Evolutionary conservation across 495 filamentous ascomycete species (phyloP), one percentile per base, ranked within the genome.

Genomic region (Poronia punctata): DNA sequence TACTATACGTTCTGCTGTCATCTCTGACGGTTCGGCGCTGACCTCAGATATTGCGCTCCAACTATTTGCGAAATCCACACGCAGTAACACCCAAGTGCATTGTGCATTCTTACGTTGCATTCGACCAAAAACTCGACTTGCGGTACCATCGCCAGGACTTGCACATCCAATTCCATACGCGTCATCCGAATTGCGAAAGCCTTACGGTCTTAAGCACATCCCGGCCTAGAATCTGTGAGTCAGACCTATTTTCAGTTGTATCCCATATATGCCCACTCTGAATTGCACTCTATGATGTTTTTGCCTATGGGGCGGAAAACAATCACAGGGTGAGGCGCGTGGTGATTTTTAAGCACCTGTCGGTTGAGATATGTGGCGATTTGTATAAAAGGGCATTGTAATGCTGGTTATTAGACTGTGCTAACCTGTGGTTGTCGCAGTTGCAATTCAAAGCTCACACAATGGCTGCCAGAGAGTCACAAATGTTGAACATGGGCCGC

Each of bases 401-500:
- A n/a, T n/a, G n/a, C n/a, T n/a, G n/a, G n/a, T n/a, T n/a, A n/a
- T n/a, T n/a, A n/a, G n/a, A n/a, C n/a, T n/a, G n/a, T n/a, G n/a
- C n/a, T n/a, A n/a, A n/a, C n/a, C n/a, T n/a, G n/a, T n/a, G 36
- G 9, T 23, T 18, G 11, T 37, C 24, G n/a, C 18, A 38, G 43
- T 31, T 49, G 46, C 24, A 27, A 27, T 25, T 25, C 37, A 45
- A 16, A 46, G 45, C 46, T 23, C 28, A 34, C 55, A 61, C 38
- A 56, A 76, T 76, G 72, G 62, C 67, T 48, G 59, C 57, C 48
- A 62, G 64, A 62, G 64, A 61, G 41, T 62, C 61, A 21, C 59
- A 59, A 57, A 51, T 56, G 56, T 36, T 56, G 49, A 74, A 76
- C 61, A 72, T 74, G 61, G 72, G 71, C 50, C 62, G 72, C 16